A percentile compares a stretch with the other conserved stretches of the same genome.
Conservation (phyloP, 2,329 filamentous ascomycete genomes). For the Zymoseptoria passerinii region DNA sequence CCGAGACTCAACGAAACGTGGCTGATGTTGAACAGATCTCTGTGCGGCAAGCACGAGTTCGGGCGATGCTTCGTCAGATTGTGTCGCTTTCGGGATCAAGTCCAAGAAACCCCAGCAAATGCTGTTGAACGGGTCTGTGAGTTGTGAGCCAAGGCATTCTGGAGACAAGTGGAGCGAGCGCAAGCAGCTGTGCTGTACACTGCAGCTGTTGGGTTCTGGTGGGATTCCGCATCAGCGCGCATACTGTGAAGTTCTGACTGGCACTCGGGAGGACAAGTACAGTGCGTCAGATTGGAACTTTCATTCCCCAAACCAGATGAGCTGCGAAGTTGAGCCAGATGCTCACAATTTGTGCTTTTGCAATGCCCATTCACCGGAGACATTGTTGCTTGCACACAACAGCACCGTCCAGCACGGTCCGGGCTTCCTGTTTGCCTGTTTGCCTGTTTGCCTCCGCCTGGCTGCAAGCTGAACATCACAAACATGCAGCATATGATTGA, state of each 20-base stretch:
- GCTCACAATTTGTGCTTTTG: background rate
- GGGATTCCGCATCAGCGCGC: no score
- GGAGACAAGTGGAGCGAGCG: background rate
- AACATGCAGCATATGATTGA: no score
- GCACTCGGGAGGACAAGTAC: no score
- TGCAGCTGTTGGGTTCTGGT: background rate
- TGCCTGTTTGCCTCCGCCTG: background rate
- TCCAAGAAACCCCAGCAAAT: background rate
- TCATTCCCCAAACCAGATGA: background rate
- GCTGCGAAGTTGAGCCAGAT: background rate
- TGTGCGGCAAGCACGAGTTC: no score
- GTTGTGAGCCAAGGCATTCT: background rate
- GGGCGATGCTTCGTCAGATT: no score
- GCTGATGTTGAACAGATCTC: background rate
- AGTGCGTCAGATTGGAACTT: background rate
- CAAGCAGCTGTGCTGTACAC: background rate
- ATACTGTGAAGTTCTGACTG: no score
- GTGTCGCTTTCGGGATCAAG: no score
- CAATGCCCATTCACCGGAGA: background rate
- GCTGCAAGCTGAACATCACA: background rate
- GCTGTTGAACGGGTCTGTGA: background rate
- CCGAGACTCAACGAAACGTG: no score
- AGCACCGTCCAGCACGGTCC: no score
- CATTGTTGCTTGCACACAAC: background rate
- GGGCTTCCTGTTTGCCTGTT: background rate